Evolutionary conservation across 257 asterid species (phyloP).

Genomic region (Salvia hispanica): DNA sequence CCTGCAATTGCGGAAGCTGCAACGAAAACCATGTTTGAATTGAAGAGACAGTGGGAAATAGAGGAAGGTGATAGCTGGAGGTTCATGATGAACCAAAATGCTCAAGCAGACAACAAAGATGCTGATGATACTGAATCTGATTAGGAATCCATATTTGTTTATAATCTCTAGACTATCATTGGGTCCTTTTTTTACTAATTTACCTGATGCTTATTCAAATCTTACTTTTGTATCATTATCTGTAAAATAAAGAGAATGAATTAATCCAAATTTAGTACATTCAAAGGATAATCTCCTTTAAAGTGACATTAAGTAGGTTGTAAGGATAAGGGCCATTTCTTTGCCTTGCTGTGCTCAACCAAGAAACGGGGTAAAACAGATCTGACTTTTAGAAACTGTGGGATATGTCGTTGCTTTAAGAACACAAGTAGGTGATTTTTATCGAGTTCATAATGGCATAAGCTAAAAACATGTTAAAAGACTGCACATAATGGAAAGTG

Average conservation of each 20-base stretch:
- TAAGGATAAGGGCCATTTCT: too few species aligned
- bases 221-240: slow-evolving; percentile 14
- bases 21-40: slow-evolving; percentile 65
- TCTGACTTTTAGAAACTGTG: too few species aligned
- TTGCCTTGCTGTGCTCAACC: too few species aligned
- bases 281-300: too few species aligned
- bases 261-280: neutral
- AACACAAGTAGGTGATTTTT: too few species aligned
- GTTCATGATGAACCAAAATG: slow-evolving; percentile 72
- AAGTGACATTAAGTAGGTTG: too few species aligned
- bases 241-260: slow-evolving; percentile 10
- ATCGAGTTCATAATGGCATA: too few species aligned
- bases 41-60: slow-evolving; percentile 92
- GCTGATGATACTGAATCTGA: slow-evolving; percentile 40
- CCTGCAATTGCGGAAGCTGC: slow-evolving; percentile 95
- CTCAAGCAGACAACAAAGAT: slow-evolving; percentile 34
- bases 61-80: slow-evolving; percentile 96
- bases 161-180: slow-evolving; percentile 31
- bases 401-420: too few species aligned
- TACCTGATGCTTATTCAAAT: slow-evolving; percentile 19
- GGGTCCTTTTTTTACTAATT: slow-evolving; percentile 29
- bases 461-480: too few species aligned
- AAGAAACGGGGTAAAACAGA: too few species aligned
- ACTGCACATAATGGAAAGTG: too few species aligned
- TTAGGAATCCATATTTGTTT: slow-evolving; percentile 24